phyloP scores from a whole-genome alignment of 495 filamentous ascomycete genomes.

The Penicillium arizonense region DNA sequence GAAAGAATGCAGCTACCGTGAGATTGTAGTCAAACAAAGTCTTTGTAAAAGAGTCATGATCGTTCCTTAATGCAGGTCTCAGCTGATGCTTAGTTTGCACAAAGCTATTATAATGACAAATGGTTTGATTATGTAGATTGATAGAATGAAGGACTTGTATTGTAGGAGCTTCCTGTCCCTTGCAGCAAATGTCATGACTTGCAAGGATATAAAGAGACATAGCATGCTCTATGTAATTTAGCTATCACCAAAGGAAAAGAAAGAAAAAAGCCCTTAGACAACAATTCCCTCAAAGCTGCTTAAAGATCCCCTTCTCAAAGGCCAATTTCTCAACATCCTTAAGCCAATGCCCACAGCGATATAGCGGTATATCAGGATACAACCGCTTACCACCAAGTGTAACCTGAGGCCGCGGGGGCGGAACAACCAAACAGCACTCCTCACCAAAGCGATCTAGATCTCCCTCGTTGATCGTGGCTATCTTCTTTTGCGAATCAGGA shows the following conservation, averaged over 20 bases:
- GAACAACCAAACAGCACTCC: constrained; percentile 4
- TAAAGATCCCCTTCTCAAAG: constrained; percentile 14
- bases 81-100: no score
- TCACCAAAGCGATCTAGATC: constrained; percentile 1
- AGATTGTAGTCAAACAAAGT: no score
- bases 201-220: no score
- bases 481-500: constrained; percentile 4
- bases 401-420: constrained; percentile 8
- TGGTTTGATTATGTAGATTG: no score
- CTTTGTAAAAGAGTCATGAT: no score
- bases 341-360: constrained; percentile 10
- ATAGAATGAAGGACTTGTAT: no score
- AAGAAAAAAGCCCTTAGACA: neutral
- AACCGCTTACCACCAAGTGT: constrained; percentile 1
- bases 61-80: no score
- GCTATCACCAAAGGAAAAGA: neutral
- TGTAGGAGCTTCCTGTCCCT: no score
- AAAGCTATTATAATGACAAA: no score
- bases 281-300: neutral
- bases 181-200: no score
- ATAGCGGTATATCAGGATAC: constrained; percentile 9
- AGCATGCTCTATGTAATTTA: neutral
- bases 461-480: constrained; percentile 6
- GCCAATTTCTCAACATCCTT: constrained; percentile 16
- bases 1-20: no score